Evolutionary conservation across 2,329 filamentous ascomycete species (phyloP).

Genomic region (Monilinia polystroma): DNA sequence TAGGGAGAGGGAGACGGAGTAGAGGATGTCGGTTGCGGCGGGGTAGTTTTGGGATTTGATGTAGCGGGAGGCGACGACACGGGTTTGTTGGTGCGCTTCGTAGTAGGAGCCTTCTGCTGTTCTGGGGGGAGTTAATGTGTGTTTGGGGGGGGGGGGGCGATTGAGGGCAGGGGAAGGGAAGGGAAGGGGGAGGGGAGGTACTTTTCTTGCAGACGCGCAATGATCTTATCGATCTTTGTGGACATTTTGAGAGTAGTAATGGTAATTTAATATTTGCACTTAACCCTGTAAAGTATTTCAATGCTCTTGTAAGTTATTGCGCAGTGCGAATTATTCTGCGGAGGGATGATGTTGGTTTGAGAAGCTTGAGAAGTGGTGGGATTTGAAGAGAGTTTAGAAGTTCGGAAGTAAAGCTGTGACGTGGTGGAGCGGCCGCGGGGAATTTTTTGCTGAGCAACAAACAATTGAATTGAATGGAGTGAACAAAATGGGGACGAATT

Average conservation of each 20-base stretch:
- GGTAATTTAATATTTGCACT: neutral
- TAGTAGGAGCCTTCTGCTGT: slow-evolving; percentile 93
- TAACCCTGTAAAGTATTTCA: neutral
- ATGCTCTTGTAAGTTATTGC: neutral
- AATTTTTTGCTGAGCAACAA: too few species aligned
- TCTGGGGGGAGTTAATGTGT: slow-evolving; percentile 46
- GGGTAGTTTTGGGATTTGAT: slow-evolving; percentile 82
- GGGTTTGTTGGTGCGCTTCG: slow-evolving; percentile 97
- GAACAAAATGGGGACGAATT: too few species aligned
- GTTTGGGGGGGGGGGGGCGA: slow-evolving; percentile 26
- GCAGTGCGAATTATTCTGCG: neutral
- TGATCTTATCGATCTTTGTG: slow-evolving; percentile 67
- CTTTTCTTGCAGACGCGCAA: slow-evolving; percentile 76
- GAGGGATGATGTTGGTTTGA: neutral
- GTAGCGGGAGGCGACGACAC: slow-evolving; percentile 91
- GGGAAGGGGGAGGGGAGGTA: slow-evolving; percentile 37
- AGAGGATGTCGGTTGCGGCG: slow-evolving; percentile 83
- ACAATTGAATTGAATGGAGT: too few species aligned
- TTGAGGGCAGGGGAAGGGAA: neutral
- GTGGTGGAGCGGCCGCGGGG: slow-evolving; percentile 7
- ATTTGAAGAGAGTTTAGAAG: neutral
- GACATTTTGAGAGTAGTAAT: slow-evolving; percentile 40
- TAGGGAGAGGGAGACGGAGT: slow-evolving; percentile 78
- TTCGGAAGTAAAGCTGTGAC: slow-evolving; percentile 12
- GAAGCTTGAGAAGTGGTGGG: slow-evolving; percentile 7